Percentiles rank a stretch among this genome's conserved stretches.
These are phyloP conservation scores for Leccinum arenicola DNA, from an alignment of 768 basidiomycete species.

Conservation along the genomic window DNA sequence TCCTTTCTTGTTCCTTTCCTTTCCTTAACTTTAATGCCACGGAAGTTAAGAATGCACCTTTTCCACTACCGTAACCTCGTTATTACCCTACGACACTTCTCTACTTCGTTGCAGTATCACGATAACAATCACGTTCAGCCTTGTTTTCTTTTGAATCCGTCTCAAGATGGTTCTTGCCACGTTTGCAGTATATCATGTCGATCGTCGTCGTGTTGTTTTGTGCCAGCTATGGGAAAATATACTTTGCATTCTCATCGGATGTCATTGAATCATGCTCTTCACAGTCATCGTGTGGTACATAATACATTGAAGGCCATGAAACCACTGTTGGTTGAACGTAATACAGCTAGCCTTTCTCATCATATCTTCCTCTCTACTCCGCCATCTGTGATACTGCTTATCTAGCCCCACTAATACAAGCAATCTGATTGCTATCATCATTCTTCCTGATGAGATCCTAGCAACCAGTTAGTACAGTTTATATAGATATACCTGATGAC, in stretches of 20 bases:
- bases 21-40: constrained; percentile 1
- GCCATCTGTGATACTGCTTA: too few species aligned
- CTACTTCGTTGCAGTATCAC: constrained; percentile 10
- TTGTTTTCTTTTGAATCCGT: constrained; percentile 1
- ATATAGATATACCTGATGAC: not conserved
- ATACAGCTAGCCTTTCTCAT: not conserved
- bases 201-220: constrained; percentile 25
- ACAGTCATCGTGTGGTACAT: not conserved
- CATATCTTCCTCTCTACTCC: not conserved
- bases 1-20: not conserved
- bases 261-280: not conserved
- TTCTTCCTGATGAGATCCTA: not conserved
- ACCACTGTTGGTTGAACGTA: too few species aligned
- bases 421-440: not conserved
- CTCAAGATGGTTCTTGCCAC: constrained; percentile 14
- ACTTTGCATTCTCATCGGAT: constrained; percentile 5
- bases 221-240: constrained; percentile 22
- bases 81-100: constrained; percentile 12
- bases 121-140: not conserved
- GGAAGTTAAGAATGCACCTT: constrained; percentile 2
- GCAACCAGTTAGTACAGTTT: not conserved
- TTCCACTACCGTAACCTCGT: constrained; percentile 4
- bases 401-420: not conserved
- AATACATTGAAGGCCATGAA: not conserved
- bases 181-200: constrained; percentile 19